A percentile compares a stretch with the other conserved stretches of the same genome.
Conservation (phyloP, 352 stramenopile genomes). For the Lagenidium giganteum region DNA sequence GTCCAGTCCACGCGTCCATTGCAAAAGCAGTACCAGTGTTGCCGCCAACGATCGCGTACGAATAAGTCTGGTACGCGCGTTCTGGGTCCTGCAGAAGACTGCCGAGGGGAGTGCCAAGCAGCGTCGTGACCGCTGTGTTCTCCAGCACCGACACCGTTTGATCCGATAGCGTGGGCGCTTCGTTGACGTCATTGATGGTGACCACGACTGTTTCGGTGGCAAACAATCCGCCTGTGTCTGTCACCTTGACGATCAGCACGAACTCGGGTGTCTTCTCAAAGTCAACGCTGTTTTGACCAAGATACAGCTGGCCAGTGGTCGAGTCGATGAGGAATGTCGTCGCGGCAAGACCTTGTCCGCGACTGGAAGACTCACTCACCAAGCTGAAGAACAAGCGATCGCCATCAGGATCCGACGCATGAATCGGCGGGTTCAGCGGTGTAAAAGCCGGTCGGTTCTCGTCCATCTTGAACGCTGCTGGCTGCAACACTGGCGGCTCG, state of each 20-base stretch:
- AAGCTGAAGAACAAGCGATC: slow-evolving; percentile 22
- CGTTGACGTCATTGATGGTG: slow-evolving; percentile 27
- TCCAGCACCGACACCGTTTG: slow-evolving; percentile 18
- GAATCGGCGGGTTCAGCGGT: slow-evolving; percentile 7
- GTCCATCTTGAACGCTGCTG: slow-evolving; percentile 7
- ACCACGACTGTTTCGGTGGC: slow-evolving; percentile 11
- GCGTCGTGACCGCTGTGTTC: background rate
- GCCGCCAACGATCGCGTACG: slow-evolving; percentile 12
- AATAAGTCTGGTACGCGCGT: slow-evolving; percentile 4
- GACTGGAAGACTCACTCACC: slow-evolving; percentile 8
- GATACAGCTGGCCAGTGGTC: slow-evolving; percentile 30
- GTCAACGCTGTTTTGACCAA: slow-evolving; percentile 22
- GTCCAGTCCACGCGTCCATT: slow-evolving; percentile 10
- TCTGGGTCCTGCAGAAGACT: slow-evolving; percentile 15
- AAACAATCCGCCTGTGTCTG: slow-evolving; percentile 11
- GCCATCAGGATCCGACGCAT: slow-evolving; percentile 23
- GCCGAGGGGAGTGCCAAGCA: background rate
- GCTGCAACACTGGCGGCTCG: slow-evolving; percentile 18
- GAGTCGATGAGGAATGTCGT: slow-evolving; percentile 36
- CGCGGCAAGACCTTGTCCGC: slow-evolving; percentile 4
- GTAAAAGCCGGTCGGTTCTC: slow-evolving; percentile 22
- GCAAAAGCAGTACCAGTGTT: slow-evolving; percentile 7
- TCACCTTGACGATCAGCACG: slow-evolving; percentile 11
- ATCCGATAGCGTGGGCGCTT: slow-evolving; percentile 13
- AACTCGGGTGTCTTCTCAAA: slow-evolving; percentile 21